phyloP scores from a whole-genome alignment of 2,329 filamentous ascomycete genomes.

The Raffaelea deltoideospora region DNA sequence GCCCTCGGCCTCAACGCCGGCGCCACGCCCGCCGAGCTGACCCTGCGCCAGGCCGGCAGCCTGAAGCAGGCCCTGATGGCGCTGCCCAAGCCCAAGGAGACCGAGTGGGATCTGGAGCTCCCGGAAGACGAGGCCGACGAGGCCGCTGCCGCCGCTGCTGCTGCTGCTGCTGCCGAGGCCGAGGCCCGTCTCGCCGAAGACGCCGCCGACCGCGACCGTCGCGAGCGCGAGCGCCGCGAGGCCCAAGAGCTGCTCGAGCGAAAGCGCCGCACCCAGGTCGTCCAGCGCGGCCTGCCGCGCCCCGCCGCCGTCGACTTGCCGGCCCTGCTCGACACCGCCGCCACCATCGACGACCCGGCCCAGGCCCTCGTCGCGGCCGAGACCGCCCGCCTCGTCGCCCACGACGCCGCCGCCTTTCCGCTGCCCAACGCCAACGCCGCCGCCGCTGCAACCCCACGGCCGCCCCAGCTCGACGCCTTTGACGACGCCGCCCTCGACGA shows the following conservation, averaged over 20 bases:
- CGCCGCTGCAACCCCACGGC: slow-evolving; percentile 41
- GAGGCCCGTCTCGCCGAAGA: too few species aligned
- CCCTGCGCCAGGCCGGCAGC: slow-evolving; percentile 51
- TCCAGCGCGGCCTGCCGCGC: slow-evolving; percentile 70
- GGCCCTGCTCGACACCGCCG: slow-evolving; percentile 48
- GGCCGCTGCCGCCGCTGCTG: slow-evolving; percentile 23
- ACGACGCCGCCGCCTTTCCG: slow-evolving; percentile 64
- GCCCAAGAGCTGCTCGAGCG: slow-evolving; percentile 58
- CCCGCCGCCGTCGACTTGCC: slow-evolving; percentile 59
- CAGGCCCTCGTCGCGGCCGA: slow-evolving; percentile 60
- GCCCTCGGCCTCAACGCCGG: slow-evolving; percentile 62
- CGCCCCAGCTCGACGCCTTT: slow-evolving; percentile 43
- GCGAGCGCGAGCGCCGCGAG: slow-evolving; percentile 59
- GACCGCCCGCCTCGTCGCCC: slow-evolving; percentile 62
- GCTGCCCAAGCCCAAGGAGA: slow-evolving; percentile 82
- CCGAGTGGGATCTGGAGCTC: slow-evolving; percentile 84
- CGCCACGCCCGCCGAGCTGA: slow-evolving; percentile 5
- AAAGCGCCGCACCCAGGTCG: slow-evolving; percentile 74
- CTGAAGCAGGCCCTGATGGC: slow-evolving; percentile 62
- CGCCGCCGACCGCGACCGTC: slow-evolving; percentile 59
- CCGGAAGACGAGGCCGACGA: slow-evolving; percentile 69
- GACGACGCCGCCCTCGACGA: slow-evolving; percentile 58
- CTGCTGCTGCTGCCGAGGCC: too few species aligned
- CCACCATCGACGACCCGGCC: slow-evolving; percentile 45
- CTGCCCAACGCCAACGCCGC: slow-evolving; percentile 45